A percentile compares a stretch with the other conserved stretches of the same genome.
phyloP scores from a whole-genome alignment of 2,329 filamentous ascomycete genomes.

The Fusarium newnesense region DNA sequence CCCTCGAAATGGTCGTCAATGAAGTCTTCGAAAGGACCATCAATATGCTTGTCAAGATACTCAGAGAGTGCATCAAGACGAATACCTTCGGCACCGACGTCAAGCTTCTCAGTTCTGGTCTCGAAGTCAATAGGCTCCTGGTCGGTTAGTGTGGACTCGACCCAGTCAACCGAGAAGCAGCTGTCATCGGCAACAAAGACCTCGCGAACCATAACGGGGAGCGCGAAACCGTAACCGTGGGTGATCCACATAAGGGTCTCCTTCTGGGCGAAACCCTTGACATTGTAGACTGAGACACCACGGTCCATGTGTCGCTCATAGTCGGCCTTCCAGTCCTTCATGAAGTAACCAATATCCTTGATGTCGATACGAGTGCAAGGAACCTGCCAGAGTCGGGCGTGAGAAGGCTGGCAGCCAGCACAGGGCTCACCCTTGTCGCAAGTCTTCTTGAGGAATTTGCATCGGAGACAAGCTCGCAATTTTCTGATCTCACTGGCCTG shows the following conservation, averaged over 20 bases:
- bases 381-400: slow-evolving; percentile 96
- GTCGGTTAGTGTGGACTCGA: slow-evolving; percentile 76
- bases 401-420: slow-evolving; percentile 92
- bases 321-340: slow-evolving; percentile 99
- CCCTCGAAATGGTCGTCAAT: slow-evolving; percentile 97
- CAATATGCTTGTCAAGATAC: slow-evolving; percentile 95
- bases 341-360: slow-evolving; percentile 98
- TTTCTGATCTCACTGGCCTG: slow-evolving; percentile 98
- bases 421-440: slow-evolving; percentile 98
- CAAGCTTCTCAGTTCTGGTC: slow-evolving; percentile 86
- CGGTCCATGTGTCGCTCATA: slow-evolving; percentile 90
- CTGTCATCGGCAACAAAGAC: slow-evolving; percentile 92
- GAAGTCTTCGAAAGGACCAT: slow-evolving; percentile 90
- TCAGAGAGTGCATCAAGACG: slow-evolving; percentile 83
- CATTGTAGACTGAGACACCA: slow-evolving; percentile 91
- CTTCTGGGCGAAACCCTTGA: slow-evolving; percentile 81
- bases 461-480: slow-evolving; percentile 89
- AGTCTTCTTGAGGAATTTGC: slow-evolving; percentile 99
- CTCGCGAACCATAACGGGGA: slow-evolving; percentile 93
- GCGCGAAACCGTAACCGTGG: slow-evolving; percentile 92
- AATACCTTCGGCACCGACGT: slow-evolving; percentile 89
- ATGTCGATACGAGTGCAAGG: slow-evolving; percentile 98
- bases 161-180: slow-evolving; percentile 94
- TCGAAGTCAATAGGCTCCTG: slow-evolving; percentile 84
- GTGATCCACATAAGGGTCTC: slow-evolving; percentile 88